Percentiles rank a stretch among this genome's conserved stretches.
Conservation (phyloP, 371 early-diverging fungal species). For the Mucor saturninus region DNA sequence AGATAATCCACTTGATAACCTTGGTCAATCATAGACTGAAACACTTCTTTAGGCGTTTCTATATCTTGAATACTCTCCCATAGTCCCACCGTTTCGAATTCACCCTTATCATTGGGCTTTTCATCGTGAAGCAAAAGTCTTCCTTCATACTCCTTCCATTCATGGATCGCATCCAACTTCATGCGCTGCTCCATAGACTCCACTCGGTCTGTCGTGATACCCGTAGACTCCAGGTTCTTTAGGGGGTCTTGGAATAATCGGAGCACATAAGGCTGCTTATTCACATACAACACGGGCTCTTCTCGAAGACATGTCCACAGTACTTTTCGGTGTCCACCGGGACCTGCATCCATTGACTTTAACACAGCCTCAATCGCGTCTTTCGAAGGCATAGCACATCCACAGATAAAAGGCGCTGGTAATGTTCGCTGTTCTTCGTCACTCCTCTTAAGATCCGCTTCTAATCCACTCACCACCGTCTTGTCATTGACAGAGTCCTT, state of each 20-base stretch:
- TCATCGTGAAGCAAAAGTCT: constrained; percentile 70
- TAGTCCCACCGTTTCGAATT: constrained; percentile 59
- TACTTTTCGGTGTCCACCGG: constrained; percentile 52
- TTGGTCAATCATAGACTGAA: constrained; percentile 52
- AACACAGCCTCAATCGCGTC: constrained; percentile 61
- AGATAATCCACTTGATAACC: constrained; percentile 70
- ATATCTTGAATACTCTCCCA: constrained; percentile 69
- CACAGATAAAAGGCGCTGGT: constrained; percentile 54
- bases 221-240: constrained; percentile 70
- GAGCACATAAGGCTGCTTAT: constrained; percentile 67
- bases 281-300: constrained; percentile 80
- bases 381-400: constrained; percentile 71
- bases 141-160: constrained; percentile 58
- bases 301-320: constrained; percentile 78
- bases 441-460: constrained; percentile 18
- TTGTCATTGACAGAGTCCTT: constrained; percentile 29
- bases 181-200: constrained; percentile 74
- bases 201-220: constrained; percentile 72
- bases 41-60: constrained; percentile 68
- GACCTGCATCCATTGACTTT: constrained; percentile 55
- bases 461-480: constrained; percentile 41
- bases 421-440: constrained; percentile 8
- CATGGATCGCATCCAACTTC: constrained; percentile 63
- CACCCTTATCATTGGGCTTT: constrained; percentile 45
- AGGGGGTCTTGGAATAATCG: constrained; percentile 66